Conservation (phyloP, 140 eudicot genomes). For the Senecio squalidus region DNA sequence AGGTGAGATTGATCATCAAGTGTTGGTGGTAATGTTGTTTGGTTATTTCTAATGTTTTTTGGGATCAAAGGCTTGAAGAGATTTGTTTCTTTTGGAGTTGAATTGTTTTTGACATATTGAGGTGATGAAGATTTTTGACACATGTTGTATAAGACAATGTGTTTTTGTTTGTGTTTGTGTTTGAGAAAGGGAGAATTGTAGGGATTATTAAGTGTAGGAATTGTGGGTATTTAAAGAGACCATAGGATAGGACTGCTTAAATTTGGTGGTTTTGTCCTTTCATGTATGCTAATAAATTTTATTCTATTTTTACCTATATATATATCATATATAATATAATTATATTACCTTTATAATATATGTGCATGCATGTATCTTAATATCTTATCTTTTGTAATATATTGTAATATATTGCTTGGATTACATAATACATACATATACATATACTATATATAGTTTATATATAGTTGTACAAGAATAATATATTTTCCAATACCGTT, state of each 20-base stretch:
- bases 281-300: neutral
- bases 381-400: too few species aligned
- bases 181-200: constrained; percentile 23
- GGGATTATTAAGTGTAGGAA: constrained; percentile 24
- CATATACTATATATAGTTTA: too few species aligned
- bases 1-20: constrained; percentile 26
- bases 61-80: constrained; percentile 37
- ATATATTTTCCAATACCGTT: too few species aligned
- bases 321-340: neutral
- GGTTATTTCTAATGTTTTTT: constrained; percentile 31
- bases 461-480: too few species aligned
- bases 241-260: neutral
- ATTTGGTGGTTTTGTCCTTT: neutral
- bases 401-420: too few species aligned
- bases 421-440: too few species aligned
- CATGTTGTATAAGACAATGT: constrained; percentile 17
- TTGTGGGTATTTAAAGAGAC: constrained; percentile 35
- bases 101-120: constrained; percentile 13
- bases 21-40: constrained; percentile 15
- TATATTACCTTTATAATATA: neutral
- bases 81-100: constrained; percentile 26
- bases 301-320: neutral
- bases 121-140: constrained; percentile 40
- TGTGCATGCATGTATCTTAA: neutral
- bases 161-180: neutral